These are phyloP conservation scores for Lonicera japonica DNA, from an alignment of 129 eudicot species.

Conservation along the genomic window DNA sequence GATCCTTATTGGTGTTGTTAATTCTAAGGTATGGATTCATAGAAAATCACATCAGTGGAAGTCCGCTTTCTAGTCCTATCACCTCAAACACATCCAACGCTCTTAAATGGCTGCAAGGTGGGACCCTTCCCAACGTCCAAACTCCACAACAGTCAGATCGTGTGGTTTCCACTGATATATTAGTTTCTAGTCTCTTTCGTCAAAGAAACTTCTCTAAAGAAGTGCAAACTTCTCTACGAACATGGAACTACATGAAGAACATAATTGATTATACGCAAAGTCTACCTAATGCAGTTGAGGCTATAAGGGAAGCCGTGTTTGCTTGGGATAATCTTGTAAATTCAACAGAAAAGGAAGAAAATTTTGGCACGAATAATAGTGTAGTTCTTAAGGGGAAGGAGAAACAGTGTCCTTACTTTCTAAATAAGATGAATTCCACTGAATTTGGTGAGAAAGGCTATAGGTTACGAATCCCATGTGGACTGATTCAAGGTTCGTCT, in stretches of 20 bases:
- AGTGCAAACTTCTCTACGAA: conserved; percentile 4
- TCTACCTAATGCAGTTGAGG: conserved; percentile 17
- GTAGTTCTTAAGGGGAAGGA: conserved; percentile 1
- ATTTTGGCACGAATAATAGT: neutral
- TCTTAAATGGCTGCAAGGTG: neutral
- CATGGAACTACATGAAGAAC: conserved; percentile 14
- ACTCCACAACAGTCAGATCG: neutral
- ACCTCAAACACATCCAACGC: neutral
- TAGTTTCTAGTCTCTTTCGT: conserved; percentile 6
- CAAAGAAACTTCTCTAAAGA: conserved; percentile 7
- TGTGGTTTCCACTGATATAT: conserved; percentile 12
- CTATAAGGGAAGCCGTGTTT: conserved; percentile 19
- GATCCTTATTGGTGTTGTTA: neutral
- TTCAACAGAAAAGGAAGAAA: conserved; percentile 4
- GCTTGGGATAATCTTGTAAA: conserved; percentile 15
- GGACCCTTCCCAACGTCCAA: neutral
- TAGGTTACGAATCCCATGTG: conserved; percentile 18
- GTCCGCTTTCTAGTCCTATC: neutral
- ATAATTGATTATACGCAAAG: neutral
- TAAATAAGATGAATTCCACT: conserved; percentile 8
- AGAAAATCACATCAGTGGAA: neutral
- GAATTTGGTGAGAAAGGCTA: conserved; percentile 1
- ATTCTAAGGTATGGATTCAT: neutral
- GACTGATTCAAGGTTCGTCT: conserved; percentile 24
- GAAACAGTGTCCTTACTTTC: conserved; percentile 15